Conservation (phyloP, 2,329 filamentous ascomycete genomes). For the Monosporascus sp. region DNA sequence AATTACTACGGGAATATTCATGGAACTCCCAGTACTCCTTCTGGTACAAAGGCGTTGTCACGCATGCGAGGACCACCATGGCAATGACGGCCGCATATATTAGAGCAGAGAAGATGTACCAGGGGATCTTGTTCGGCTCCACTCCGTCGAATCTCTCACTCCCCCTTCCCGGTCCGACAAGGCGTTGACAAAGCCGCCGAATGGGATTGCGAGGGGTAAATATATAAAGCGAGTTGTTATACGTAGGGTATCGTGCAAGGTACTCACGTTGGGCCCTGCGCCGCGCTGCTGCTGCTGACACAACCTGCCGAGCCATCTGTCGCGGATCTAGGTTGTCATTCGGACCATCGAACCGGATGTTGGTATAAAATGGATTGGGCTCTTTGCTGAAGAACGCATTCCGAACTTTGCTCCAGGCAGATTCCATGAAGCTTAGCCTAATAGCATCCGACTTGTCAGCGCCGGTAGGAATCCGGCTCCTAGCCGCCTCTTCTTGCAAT, state of each 20-base stretch:
- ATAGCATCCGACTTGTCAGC: constrained; percentile 36
- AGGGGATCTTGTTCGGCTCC: constrained; percentile 80
- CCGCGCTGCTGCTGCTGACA: constrained; percentile 74
- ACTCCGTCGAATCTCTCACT: constrained; percentile 83
- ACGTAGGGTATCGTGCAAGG: constrained; percentile 76
- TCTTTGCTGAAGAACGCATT: constrained; percentile 59
- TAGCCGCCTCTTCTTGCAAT: constrained; percentile 33
- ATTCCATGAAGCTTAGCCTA: constrained; percentile 54
- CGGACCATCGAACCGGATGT: constrained; percentile 59
- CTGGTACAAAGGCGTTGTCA: constrained; percentile 93
- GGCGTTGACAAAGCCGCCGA: constrained; percentile 75
- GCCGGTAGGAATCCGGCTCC: constrained; percentile 30
- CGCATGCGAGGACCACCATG: constrained; percentile 94
- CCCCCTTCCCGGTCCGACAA: constrained; percentile 89
- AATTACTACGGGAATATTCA: constrained; percentile 62
- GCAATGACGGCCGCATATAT: constrained; percentile 91
- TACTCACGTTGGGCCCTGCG: constrained; percentile 90
- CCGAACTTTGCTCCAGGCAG: constrained; percentile 56
- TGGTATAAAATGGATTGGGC: constrained; percentile 93
- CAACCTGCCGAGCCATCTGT: constrained; percentile 84
- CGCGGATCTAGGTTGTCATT: constrained; percentile 79
- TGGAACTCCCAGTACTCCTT: constrained; percentile 69
- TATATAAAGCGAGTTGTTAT: constrained; percentile 88
- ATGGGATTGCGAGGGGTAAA: constrained; percentile 76
- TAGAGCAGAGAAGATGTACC: constrained; percentile 90